Conservation (phyloP, 2,329 filamentous ascomycete genomes). For the Ceratocystis diversiconidia region DNA sequence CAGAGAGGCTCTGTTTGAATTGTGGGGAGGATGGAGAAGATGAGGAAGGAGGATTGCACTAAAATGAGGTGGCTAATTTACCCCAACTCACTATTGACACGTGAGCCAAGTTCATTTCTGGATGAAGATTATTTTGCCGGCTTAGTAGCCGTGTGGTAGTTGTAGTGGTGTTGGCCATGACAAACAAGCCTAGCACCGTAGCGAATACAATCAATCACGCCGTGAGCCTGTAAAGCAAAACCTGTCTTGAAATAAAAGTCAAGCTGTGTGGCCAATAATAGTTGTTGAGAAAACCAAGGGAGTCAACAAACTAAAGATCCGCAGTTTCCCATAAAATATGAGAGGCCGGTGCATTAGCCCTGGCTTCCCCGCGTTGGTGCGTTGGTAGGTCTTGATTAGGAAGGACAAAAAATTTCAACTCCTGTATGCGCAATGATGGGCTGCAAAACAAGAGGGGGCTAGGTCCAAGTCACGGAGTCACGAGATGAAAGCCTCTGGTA, state of each 20-base stretch:
- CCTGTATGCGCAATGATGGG: too few relatives aligned
- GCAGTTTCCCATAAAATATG: too few relatives aligned
- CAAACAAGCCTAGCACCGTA: too few relatives aligned
- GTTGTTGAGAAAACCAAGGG: too few relatives aligned
- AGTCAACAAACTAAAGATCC: too few relatives aligned
- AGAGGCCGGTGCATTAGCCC: not conserved
- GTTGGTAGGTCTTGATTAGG: too few relatives aligned
- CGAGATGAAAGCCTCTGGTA: not conserved
- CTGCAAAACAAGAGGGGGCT: too few relatives aligned
- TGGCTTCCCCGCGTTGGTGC: conserved; percentile 13
- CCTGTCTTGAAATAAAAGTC: too few relatives aligned
- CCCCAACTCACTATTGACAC: conserved; percentile 3
- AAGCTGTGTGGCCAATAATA: too few relatives aligned
- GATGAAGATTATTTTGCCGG: not conserved
- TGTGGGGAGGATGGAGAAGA: not conserved
- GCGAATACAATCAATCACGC: too few relatives aligned
- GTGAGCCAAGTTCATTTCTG: not conserved
- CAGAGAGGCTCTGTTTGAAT: conserved; percentile 3
- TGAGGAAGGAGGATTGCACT: not conserved
- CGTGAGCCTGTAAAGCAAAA: too few relatives aligned
- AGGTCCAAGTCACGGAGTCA: not conserved
- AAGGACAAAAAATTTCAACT: too few relatives aligned
- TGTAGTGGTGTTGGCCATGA: not conserved
- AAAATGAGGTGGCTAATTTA: conserved; percentile 4
- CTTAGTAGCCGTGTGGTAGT: not conserved